These are phyloP conservation scores for Naganishia sp. DNA, from an alignment of 1,284 basidiomycete genomes.

Conservation along the genomic window DNA sequence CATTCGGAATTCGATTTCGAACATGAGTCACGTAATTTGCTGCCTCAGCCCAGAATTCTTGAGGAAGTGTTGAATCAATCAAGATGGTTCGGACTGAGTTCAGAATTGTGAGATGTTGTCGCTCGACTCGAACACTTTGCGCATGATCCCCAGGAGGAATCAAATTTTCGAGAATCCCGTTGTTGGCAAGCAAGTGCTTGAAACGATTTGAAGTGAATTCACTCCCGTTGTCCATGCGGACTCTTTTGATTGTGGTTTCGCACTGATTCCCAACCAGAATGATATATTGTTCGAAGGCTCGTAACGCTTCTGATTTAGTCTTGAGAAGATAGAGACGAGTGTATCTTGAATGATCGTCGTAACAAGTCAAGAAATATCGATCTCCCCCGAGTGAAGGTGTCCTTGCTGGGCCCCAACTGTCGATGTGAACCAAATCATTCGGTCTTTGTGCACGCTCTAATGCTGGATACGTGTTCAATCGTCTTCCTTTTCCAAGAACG, in stretches of 20 bases:
- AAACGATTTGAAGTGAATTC: conserved; percentile 27
- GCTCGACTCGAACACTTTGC: conserved; percentile 36
- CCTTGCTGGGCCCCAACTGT: conserved; percentile 35
- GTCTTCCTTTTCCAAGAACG: not conserved
- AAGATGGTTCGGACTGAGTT: conserved; percentile 35
- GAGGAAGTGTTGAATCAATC: conserved; percentile 21
- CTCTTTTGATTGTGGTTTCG: conserved; percentile 18
- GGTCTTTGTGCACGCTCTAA: not conserved
- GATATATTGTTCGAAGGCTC: conserved; percentile 27
- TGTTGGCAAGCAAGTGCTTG: conserved; percentile 11
- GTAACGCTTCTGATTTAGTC: conserved; percentile 18
- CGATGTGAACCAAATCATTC: conserved; percentile 28
- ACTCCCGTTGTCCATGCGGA: conserved; percentile 33
- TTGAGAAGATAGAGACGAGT: conserved; percentile 28
- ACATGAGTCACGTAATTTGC: conserved; percentile 30
- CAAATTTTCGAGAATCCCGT: conserved; percentile 30
- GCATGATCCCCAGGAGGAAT: conserved; percentile 36
- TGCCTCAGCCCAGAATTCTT: conserved; percentile 34
- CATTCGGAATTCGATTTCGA: conserved; percentile 30
- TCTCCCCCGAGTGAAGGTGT: not conserved
- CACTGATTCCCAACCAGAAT: conserved; percentile 34
- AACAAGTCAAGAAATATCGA: conserved; percentile 34
- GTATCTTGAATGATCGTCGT: conserved; percentile 33
- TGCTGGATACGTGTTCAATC: not conserved
- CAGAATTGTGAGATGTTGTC: conserved; percentile 35